Evolutionary conservation across 2,329 filamentous ascomycete species (phyloP), one percentile per base, ranked within the genome.

Genomic region (Leptosphaerulina australis): DNA sequence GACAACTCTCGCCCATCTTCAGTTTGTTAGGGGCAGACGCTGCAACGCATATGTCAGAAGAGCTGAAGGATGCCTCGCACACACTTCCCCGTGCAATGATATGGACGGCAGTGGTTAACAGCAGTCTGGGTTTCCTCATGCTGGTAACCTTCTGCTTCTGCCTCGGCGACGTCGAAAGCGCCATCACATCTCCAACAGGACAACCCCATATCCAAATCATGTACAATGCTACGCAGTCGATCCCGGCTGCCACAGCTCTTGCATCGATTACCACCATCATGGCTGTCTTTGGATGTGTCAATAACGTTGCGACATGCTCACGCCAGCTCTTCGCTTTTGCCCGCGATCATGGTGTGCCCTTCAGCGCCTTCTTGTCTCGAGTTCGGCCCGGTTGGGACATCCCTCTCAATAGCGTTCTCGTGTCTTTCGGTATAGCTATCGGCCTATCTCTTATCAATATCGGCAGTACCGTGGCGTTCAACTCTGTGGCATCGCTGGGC

Each of bases 371-470:
- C 38, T 25, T 61, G 2, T 51, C 53, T 10, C 48, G 46, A 24
- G 56, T 68, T 5, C 55, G 43, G 6, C 60, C 64, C 9, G 55
- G 52, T 4, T 66, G 56, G 59, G 59, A 66, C 12, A 58, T 66
- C 17, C 77, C 78, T 1, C 67, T 79, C 31, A 79, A 79, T 58
- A 70, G 75, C 2, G 72, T 80, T 40, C 59, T 77, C 44, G 68
- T 78, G 7, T 75, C 76, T 1, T 67, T 77, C 7, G 58, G 67
- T n/a, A 64, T 77, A 24, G 69, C 74, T 7, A 57, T 72, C 7
- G 63, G 77, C 2, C 33, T 37, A 4, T 45, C 41, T 2, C 41
- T 37, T 8, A 45, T 45, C 33, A 45, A 45, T 10, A 45, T 45
- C 10, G 41, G 41, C 2, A 22, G 24, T 14, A 29, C 41, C 10